Base-by-base conservation (phyloP, 345 rosid genomes). In the Theobroma cacao region DNA sequence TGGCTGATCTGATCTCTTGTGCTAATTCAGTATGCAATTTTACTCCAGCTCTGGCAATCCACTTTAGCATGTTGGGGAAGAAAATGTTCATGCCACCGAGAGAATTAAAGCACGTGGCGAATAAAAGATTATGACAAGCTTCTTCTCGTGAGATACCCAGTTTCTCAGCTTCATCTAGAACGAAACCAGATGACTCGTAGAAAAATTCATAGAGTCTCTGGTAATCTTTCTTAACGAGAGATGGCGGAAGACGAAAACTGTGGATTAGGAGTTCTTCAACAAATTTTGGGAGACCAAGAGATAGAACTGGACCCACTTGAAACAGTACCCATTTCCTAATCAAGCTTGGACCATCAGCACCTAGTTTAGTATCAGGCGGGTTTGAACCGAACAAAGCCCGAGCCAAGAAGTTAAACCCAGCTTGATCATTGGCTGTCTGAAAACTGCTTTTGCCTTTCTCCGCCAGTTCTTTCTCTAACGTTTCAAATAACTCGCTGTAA, bases 71-170 rank as follows among this genome's bases (percentile, higher is more conserved):
- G 81, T 58, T 91, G 12, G 98, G 91, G 80, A 95, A 90, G 34
- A 95, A 72, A 24, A 91, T 5, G 50, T 82, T 93, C 86, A 95
- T 84, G 20, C 99, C 99, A 6, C 97, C 99, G 78, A 87, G 93
- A 15, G 98, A 82, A 78, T 95, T 95, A 71, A 95, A 95, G 82
- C 99, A 95, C 26, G 97, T 90, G 78, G 93, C 82, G 85, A 95
- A 95, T 40, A 93, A 52, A 20, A 95, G 80, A 73, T 95, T 95
- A 81, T 95, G 97, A 78, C 90, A 82, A 0, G 98, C 97, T 80
- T 95, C 98, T 20, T 92, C 99, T 7, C 91, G 76, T 3, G 98
- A 89, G 70, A 95, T 78, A 4, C 94, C 97, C 67, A 89, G 17
- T 18, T 74, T 80, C 78, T 90, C 94, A 6, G 97, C 99, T 66